Evolutionary conservation across 208 protist genomes (phyloP), one percentile per base, ranked within the genome.

Genomic region (Lotmaria passim): DNA sequence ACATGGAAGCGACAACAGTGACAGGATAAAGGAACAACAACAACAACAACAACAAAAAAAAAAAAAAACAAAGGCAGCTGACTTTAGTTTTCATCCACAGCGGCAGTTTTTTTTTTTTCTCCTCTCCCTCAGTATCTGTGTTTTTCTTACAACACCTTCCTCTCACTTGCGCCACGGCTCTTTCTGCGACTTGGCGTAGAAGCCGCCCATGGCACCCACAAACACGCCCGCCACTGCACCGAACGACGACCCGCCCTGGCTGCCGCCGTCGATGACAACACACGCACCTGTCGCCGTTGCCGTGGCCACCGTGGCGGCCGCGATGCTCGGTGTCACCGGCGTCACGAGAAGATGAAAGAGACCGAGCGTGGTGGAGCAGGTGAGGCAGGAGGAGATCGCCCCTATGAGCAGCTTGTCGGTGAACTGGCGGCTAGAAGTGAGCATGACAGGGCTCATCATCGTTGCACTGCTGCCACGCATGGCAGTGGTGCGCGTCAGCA

Each of bases 101-200:
- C 28, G 3, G 3, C 50, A 36, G 14, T 56, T 14, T 21, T n/a
- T 24, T 58, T 58, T 43, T 33, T 12, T 39, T 14, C 17, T 14
- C 6, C 31, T 17, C 2, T 15, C 50, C 3, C 4, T n/a, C 50
- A 15, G 8, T 8, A 55, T 7, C 3, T 55, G 31, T 55, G 6
- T 30, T 51, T 19, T 51, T 6, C 23, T 30, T 30, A 8, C 11
- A 21, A 0, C 34, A 23, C 38, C 12, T 10, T 12, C 38, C 48
- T 78, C 79, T 78, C 79, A 96, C 81, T 96, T 94, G 2, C 89
- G 73, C 92, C 92, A 96, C 39, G 92, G 92, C 79, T 96, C 89
- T 53, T 88, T 91, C 67, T 84, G 77, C 7, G 89, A 90, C 75
- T 96, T 96, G 30, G 86, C 86, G 82, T 95, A 95, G 78, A 79